Evolutionary conservation across 1,284 basidiomycete genomes (phyloP).

Genomic region (Boletus coffeatus): DNA sequence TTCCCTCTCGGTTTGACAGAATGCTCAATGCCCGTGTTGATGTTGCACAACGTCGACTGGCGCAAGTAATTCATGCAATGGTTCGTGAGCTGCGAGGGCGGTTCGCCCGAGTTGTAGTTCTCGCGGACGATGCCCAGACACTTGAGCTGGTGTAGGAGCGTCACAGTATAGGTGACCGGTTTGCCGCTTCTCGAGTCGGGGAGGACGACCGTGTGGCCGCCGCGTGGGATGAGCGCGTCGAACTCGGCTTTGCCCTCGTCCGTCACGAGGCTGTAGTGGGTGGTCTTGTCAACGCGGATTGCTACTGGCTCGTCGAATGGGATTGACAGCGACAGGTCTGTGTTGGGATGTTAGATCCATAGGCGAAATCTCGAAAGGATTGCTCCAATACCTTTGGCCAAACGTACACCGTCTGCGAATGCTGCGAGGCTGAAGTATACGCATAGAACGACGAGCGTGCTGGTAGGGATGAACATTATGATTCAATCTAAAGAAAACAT

Average conservation of each 20-base stretch:
- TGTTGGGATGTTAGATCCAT: not conserved
- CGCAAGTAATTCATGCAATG: constrained; percentile 18
- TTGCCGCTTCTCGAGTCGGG: constrained; percentile 14
- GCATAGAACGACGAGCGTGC: not conserved
- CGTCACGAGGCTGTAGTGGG: constrained; percentile 9
- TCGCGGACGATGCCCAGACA: constrained; percentile 17
- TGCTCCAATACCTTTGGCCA: not conserved
- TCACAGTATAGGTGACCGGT: constrained; percentile 16
- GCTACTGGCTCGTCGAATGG: constrained; percentile 13
- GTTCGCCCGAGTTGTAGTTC: constrained; percentile 3
- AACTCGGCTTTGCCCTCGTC: constrained; percentile 16
- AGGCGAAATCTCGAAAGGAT: not conserved
- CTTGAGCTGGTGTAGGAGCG: constrained; percentile 12
- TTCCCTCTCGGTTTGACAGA: constrained; percentile 10
- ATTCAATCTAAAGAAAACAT: not conserved
- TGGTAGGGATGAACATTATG: not conserved
- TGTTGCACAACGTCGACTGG: constrained; percentile 12
- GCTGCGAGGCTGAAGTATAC: not conserved
- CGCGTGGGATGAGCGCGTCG: constrained; percentile 14
- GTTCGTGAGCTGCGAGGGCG: constrained; percentile 9
- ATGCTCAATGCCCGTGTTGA: constrained; percentile 15
- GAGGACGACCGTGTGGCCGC: constrained; percentile 11
- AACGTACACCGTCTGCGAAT: not conserved
- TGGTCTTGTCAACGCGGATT: constrained; percentile 14
- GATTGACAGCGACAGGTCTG: constrained; percentile 11